A percentile compares a stretch with the other conserved stretches of the same genome.
Evolutionary conservation across 2,329 filamentous ascomycete genomes (phyloP).

Genomic region (Oidium heveae): DNA sequence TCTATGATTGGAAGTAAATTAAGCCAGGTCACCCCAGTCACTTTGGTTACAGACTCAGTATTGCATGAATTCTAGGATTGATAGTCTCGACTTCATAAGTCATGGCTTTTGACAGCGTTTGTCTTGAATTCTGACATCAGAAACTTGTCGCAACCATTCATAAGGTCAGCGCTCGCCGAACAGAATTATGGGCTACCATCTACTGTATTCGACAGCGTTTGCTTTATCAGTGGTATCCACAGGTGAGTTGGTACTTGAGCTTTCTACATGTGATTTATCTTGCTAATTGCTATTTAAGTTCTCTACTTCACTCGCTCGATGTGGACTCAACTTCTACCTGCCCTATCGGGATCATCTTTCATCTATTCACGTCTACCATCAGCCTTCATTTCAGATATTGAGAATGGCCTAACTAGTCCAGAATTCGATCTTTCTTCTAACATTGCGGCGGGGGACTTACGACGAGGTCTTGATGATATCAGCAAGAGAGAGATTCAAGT

Average conservation of each 20-base stretch:
- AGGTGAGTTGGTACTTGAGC: constrained; percentile 19
- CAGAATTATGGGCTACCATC: constrained; percentile 45
- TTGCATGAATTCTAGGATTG: too few relatives aligned
- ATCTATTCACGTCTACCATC: constrained; percentile 58
- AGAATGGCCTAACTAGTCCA: constrained; percentile 59
- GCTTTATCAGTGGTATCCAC: constrained; percentile 42
- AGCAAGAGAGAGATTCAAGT: constrained; percentile 62
- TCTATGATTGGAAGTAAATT: too few relatives aligned
- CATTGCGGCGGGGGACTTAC: constrained; percentile 50
- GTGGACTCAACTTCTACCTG: constrained; percentile 50
- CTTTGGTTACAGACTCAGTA: too few relatives aligned
- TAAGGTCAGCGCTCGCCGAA: constrained; percentile 3
- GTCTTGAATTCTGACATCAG: not conserved
- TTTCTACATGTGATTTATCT: not conserved
- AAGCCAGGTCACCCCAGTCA: too few relatives aligned
- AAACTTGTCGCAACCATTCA: constrained; percentile 1
- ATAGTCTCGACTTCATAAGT: too few relatives aligned
- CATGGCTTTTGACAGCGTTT: too few relatives aligned
- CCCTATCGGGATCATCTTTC: constrained; percentile 27
- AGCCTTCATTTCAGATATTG: constrained; percentile 62
- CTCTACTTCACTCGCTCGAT: constrained; percentile 57
- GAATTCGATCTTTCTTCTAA: constrained; percentile 70
- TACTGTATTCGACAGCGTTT: constrained; percentile 25
- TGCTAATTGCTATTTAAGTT: constrained; percentile 17
- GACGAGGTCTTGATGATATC: constrained; percentile 55